Evolutionary conservation across 345 rosid species (phyloP).

Genomic region (Xanthoceras sorbifolium): DNA sequence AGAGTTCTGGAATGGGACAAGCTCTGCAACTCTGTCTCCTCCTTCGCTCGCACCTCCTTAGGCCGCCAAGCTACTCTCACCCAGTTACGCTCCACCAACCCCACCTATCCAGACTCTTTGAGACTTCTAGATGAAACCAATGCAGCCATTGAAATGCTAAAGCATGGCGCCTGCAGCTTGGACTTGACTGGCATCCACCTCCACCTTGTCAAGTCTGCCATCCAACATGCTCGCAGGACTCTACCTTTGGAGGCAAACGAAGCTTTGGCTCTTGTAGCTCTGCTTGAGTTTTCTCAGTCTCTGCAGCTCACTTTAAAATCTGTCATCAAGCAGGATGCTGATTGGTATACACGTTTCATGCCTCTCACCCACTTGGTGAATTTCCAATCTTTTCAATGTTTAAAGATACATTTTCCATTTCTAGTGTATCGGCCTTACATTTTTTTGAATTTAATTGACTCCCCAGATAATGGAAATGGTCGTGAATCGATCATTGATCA

Average conservation of each 20-base stretch:
- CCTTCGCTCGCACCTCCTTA: slow-evolving; percentile 71
- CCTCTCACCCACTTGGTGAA: slow-evolving; percentile 74
- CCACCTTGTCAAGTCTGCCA: slow-evolving; percentile 56
- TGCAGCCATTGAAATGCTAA: slow-evolving; percentile 76
- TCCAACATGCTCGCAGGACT: slow-evolving; percentile 45
- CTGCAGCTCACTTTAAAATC: slow-evolving; percentile 75
- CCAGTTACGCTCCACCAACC: slow-evolving; percentile 65
- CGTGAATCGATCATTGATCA: slow-evolving; percentile 53
- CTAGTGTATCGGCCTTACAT: background rate
- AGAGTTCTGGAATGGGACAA: slow-evolving; percentile 88
- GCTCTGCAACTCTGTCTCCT: slow-evolving; percentile 75
- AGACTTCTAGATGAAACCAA: slow-evolving; percentile 75
- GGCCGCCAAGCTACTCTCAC: slow-evolving; percentile 75
- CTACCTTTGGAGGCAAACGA: slow-evolving; percentile 53
- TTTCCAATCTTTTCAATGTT: slow-evolving; percentile 8
- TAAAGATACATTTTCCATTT: background rate
- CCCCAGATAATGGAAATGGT: slow-evolving; percentile 65
- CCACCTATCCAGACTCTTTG: slow-evolving; percentile 64
- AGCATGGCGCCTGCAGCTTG: slow-evolving; percentile 64
- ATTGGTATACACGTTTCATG: slow-evolving; percentile 67
- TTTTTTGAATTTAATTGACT: slow-evolving; percentile 17
- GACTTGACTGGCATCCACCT: slow-evolving; percentile 59
- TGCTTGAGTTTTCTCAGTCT: slow-evolving; percentile 53
- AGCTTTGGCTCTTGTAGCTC: slow-evolving; percentile 62
- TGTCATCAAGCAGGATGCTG: slow-evolving; percentile 67